A percentile compares a stretch with the other conserved stretches of the same genome.
phyloP scores from a whole-genome alignment of 2,329 filamentous ascomycete genomes.

The Hypomyces rosellus region DNA sequence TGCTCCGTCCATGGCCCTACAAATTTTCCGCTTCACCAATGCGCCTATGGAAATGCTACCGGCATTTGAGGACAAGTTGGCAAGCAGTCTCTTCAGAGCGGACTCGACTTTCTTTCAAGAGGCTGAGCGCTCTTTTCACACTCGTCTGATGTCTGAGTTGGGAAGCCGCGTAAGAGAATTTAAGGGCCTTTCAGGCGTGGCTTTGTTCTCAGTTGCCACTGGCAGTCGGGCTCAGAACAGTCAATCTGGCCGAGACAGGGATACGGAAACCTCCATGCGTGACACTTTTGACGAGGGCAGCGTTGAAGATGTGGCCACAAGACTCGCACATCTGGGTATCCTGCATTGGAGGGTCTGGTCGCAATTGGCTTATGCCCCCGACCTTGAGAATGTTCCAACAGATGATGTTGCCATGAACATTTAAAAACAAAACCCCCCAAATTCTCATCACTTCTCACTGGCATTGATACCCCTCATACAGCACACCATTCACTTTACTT shows the following conservation, averaged over 20 bases:
- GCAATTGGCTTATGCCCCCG: constrained; percentile 59
- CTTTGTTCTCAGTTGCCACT: constrained; percentile 50
- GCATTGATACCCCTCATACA: constrained; percentile 2
- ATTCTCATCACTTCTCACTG: not conserved
- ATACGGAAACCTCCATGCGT: constrained; percentile 29
- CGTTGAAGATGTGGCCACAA: constrained; percentile 63
- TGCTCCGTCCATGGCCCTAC: constrained; percentile 47
- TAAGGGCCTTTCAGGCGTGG: constrained; percentile 45
- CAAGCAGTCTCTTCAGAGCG: constrained; percentile 37
- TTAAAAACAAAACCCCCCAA: constrained; percentile 9
- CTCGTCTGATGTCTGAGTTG: constrained; percentile 43
- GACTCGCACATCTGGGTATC: constrained; percentile 75
- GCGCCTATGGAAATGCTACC: constrained; percentile 42
- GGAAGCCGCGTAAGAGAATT: constrained; percentile 46
- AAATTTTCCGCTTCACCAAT: constrained; percentile 53
- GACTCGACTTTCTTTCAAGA: constrained; percentile 40
- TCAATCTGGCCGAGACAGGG: constrained; percentile 30
- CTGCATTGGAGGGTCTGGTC: constrained; percentile 90
- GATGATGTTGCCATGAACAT: constrained; percentile 21
- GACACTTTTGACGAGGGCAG: constrained; percentile 47
- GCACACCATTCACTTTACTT: too few relatives aligned
- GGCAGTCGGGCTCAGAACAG: constrained; percentile 39
- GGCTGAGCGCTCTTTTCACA: constrained; percentile 44
- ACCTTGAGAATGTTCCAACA: constrained; percentile 30
- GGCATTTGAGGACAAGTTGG: constrained; percentile 44